phyloP scores from a whole-genome alignment of 306 rosid genomes.

The Pyrus bretschneideri region DNA sequence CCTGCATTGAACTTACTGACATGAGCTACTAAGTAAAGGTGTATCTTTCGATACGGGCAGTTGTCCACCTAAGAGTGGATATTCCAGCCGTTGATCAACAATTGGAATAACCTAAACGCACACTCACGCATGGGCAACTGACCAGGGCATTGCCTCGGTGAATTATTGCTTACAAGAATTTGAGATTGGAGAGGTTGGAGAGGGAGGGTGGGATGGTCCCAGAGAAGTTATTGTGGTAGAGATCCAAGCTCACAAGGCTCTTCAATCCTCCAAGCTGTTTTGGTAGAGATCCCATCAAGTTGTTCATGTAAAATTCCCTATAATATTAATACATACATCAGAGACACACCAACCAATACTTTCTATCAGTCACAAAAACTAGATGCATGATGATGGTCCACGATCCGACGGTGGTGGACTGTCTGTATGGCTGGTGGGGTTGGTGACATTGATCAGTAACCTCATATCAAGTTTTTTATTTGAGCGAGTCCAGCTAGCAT shows the following conservation, averaged over 20 bases:
- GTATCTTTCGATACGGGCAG: background rate
- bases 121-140: background rate
- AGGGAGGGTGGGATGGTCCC: slow-evolving; percentile 58
- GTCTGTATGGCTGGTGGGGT: slow-evolving; percentile 14
- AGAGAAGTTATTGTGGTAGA: slow-evolving; percentile 65
- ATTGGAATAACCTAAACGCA: background rate
- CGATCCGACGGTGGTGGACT: background rate
- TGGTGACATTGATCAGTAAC: slow-evolving; percentile 5
- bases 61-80: background rate
- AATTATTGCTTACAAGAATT: slow-evolving; percentile 53
- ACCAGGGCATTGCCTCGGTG: background rate
- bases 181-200: slow-evolving; percentile 65
- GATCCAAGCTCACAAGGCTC: slow-evolving; percentile 76
- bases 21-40: background rate
- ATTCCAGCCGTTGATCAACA: background rate
- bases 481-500: too few species aligned
- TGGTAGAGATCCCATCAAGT: slow-evolving; percentile 64
- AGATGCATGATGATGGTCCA: background rate
- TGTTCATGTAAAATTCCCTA: slow-evolving; percentile 73
- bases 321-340: background rate
- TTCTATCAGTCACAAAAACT: slow-evolving; percentile 3
- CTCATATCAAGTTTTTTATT: background rate
- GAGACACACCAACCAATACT: background rate
- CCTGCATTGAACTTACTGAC: slow-evolving; percentile 28
- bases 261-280: slow-evolving; percentile 59